Base-by-base conservation (phyloP, 768 basidiomycete genomes). In the Collybia mongolica region DNA sequence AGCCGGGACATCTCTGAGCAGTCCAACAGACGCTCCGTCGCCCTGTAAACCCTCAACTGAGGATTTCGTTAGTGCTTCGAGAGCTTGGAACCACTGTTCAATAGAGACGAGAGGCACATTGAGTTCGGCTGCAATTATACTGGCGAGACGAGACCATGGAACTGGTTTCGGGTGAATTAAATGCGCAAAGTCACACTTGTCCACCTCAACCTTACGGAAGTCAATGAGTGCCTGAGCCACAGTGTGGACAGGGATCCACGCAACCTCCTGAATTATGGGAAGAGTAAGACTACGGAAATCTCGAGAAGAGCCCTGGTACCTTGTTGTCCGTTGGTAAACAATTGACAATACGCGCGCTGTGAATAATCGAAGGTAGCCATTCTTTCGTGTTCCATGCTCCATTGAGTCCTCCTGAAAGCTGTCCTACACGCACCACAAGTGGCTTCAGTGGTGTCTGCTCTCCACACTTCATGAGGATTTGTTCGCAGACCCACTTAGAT, bases 301-400 rank as follows among this genome's bases (percentile, higher is more conserved):
- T n/a, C 17, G 22, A 11, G 24, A 24, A 6, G 20, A 72, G 65
- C 37, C 68, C 67, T 17, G n/a, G n/a, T 49, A 37, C 32, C 32
- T 32, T 32, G 9, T 54, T 52, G 2, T 53, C 53, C 3, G 71
- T 70, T 14, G 71, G 52, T 3, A 52, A 59, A n/a, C 64, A 63
- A 18, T 69, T 49, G 8, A 54, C 44, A 2, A 62, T 11, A 48
- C 69, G 68, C 6, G 72, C 68, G 47, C 72, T 72, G n/a, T 71
- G 56, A 2, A 72, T 54, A 39, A 69, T 68, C 32, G 32, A 32
- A 1, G 73, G 71, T 9, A 74, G 52, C 71, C 73, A 74, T 19
- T 74, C 72, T 1, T 57, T 66, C 7, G 61, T 63, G 2, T 67
- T 57, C 74, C 74, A 76, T 8, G 68, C 67, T 2, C 72, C 73